These are phyloP conservation scores for Exophiala sp. DNA, from an alignment of 2,329 filamentous ascomycete genomes.

Conservation along the genomic window DNA sequence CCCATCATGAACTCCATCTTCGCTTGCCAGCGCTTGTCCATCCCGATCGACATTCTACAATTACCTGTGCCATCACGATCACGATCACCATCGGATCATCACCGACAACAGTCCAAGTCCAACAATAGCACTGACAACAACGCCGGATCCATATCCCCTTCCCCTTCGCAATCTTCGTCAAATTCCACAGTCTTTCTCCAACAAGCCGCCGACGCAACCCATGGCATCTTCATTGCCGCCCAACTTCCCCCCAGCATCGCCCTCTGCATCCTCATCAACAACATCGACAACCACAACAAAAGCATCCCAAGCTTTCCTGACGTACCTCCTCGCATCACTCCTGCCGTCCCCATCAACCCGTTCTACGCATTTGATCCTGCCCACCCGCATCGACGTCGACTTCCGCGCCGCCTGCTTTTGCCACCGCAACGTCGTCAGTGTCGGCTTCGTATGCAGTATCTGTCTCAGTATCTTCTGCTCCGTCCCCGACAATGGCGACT, in stretches of 20 bases:
- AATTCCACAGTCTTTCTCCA: slow-evolving; percentile 74
- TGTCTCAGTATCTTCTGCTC: slow-evolving; percentile 90
- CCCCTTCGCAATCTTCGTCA: slow-evolving; percentile 1
- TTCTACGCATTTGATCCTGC: slow-evolving; percentile 60
- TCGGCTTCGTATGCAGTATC: slow-evolving; percentile 92
- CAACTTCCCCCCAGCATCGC: slow-evolving; percentile 9
- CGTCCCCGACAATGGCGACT: slow-evolving; percentile 58
- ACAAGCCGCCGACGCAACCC: slow-evolving; percentile 73
- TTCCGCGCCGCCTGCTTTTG: slow-evolving; percentile 99
- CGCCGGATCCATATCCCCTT: background rate
- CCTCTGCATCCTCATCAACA: slow-evolving; percentile 17
- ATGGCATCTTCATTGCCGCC: slow-evolving; percentile 62
- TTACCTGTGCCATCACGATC: slow-evolving; percentile 40
- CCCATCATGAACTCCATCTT: slow-evolving; percentile 98
- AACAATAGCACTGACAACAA: background rate
- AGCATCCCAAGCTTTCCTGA: slow-evolving; percentile 65
- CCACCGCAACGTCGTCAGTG: slow-evolving; percentile 81
- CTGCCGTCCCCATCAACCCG: slow-evolving; percentile 63
- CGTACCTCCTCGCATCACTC: slow-evolving; percentile 93
- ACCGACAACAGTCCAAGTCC: background rate
- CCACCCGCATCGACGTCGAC: slow-evolving; percentile 80
- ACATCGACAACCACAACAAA: slow-evolving; percentile 31
- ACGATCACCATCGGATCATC: background rate
- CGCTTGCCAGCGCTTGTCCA: slow-evolving; percentile 77
- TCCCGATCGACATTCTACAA: slow-evolving; percentile 88